Evolutionary conservation across 345 rosid genomes (phyloP).

Genomic region (Eucalyptus dawsonii): DNA sequence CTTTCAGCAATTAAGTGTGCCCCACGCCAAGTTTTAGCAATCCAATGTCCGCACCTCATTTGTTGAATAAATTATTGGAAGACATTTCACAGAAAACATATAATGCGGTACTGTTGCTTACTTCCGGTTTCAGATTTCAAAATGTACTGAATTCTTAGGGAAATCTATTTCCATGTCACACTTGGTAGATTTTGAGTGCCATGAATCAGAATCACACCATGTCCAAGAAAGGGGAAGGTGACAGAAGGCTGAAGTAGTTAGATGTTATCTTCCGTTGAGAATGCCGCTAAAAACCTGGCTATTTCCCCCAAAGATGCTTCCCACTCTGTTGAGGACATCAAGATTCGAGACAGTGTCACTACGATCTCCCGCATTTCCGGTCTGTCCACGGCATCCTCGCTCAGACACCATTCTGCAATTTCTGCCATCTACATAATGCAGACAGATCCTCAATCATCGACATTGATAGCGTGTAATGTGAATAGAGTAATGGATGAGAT

Average conservation of each 20-base stretch:
- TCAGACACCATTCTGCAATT: conserved; percentile 38
- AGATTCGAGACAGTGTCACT: conserved; percentile 14
- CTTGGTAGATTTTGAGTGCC: background rate
- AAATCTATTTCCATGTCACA: background rate
- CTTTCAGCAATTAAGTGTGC: too few species aligned
- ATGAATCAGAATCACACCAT: background rate
- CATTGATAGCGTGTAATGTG: background rate
- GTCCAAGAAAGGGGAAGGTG: background rate
- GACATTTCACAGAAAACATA: background rate
- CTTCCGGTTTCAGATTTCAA: background rate
- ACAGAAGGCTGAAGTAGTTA: background rate
- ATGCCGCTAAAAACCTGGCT: conserved; percentile 52
- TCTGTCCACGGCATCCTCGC: conserved; percentile 28
- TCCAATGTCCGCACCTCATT: too few species aligned
- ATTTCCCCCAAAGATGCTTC: conserved; percentile 53
- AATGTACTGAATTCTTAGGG: background rate
- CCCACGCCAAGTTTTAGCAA: too few species aligned
- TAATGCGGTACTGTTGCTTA: background rate
- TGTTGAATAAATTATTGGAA: background rate
- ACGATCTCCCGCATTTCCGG: conserved; percentile 52
- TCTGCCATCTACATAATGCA: conserved; percentile 36
- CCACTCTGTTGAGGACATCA: conserved; percentile 36
- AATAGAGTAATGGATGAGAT: background rate
- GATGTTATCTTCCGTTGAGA: conserved; percentile 30
- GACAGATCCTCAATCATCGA: background rate